Conservation (phyloP, 73 alveolate species). For the Paramecium pentaurelia region DNA sequence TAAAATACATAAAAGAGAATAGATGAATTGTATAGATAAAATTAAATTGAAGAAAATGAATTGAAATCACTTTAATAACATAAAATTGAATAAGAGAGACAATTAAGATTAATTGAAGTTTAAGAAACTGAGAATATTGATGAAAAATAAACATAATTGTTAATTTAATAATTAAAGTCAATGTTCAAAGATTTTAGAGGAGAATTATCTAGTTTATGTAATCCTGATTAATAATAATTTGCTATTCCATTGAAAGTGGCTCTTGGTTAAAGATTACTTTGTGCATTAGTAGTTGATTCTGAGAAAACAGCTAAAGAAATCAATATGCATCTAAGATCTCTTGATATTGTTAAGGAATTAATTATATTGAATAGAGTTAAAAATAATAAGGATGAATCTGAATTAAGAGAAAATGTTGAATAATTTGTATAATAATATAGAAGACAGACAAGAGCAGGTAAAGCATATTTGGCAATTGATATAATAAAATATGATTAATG, state of each 20-base stretch:
- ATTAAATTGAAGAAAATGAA: not conserved
- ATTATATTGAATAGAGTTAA: not conserved
- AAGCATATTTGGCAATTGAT: constrained; percentile 16
- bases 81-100: not conserved
- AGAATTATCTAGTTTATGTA: not conserved
- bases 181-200: constrained; percentile 3
- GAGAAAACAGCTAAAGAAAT: not conserved
- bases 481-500: not conserved
- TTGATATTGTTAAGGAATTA: not conserved
- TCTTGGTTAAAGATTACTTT: not conserved
- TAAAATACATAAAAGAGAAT: not conserved
- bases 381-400: not conserved
- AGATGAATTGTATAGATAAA: not conserved
- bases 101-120: not conserved
- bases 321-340: not conserved
- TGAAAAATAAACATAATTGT: not conserved
- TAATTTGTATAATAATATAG: not conserved
- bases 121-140: constrained; percentile 12
- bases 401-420: not conserved
- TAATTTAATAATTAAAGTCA: not conserved
- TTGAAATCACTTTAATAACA: not conserved
- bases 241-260: constrained; percentile 12
- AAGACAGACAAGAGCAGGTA: not conserved
- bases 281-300: constrained; percentile 15
- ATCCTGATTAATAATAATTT: constrained; percentile 9